These are phyloP conservation scores for Dothidotthia symphoricarpi DNA, from an alignment of 2,329 filamentous ascomycete species.

Conservation along the genomic window DNA sequence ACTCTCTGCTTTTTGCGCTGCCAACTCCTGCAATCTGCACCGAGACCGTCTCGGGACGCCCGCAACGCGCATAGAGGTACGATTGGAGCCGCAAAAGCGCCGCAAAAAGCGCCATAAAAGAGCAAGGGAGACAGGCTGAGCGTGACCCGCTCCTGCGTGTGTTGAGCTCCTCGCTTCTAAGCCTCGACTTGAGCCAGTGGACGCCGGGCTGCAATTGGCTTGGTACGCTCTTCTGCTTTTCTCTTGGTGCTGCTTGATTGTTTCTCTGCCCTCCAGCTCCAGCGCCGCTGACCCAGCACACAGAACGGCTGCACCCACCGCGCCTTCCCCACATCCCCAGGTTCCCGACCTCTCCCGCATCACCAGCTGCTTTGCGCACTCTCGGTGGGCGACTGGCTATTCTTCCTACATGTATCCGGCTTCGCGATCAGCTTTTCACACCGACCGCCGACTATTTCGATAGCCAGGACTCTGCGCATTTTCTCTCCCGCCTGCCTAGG, in stretches of 20 bases:
- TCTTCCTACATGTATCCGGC: slow-evolving; percentile 47
- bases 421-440: slow-evolving; percentile 16
- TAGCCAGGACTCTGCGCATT: slow-evolving; percentile 20
- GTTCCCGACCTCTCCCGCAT: slow-evolving; percentile 7
- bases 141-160: slow-evolving; percentile 1
- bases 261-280: slow-evolving; percentile 4
- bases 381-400: slow-evolving; percentile 51
- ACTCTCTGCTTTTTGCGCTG: slow-evolving; percentile 4
- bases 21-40: background rate
- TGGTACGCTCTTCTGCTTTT: slow-evolving; percentile 13
- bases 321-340: slow-evolving; percentile 10
- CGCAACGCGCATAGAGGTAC: too few relatives aligned
- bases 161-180: slow-evolving; percentile 15
- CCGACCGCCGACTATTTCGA: slow-evolving; percentile 16
- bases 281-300: slow-evolving; percentile 11
- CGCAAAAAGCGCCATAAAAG: background rate
- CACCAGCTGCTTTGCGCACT: slow-evolving; percentile 21
- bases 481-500: slow-evolving; percentile 29
- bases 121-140: slow-evolving; percentile 1
- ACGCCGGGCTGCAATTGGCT: slow-evolving; percentile 15
- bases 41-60: too few relatives aligned
- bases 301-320: slow-evolving; percentile 1
- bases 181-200: slow-evolving; percentile 16
- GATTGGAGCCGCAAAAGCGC: too few relatives aligned
- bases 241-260: slow-evolving; percentile 12